Evolutionary conservation across 139 green algal genomes (phyloP).

Genomic region (Micractinium conductrix): DNA sequence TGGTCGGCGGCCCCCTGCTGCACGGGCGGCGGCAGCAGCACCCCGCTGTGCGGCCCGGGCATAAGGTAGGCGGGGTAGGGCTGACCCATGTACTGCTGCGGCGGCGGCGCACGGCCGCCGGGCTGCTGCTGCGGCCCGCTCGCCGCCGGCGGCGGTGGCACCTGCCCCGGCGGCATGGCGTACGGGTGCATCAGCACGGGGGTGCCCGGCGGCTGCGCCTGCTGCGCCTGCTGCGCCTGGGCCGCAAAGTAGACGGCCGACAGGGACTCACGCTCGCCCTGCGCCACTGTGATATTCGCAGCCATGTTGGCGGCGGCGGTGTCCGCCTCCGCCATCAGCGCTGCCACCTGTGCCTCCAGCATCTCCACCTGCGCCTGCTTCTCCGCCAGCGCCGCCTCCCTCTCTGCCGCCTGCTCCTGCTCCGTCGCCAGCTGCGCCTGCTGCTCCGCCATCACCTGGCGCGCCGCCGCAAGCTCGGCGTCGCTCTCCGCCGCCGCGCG

Average conservation of each 20-base stretch:
- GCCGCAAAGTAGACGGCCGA: neutral
- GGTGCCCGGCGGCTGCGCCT: neutral
- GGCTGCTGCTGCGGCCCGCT: neutral
- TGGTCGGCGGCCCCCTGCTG: neutral
- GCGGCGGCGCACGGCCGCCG: neutral
- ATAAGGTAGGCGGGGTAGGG: neutral
- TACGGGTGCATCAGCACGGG: conserved; percentile 8
- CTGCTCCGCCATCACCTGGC: too few species aligned
- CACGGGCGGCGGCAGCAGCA: neutral
- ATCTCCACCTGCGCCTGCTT: neutral
- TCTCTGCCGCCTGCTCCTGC: neutral
- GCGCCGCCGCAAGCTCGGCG: too few species aligned
- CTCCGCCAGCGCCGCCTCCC: neutral
- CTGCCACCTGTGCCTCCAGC: neutral
- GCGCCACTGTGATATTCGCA: neutral
- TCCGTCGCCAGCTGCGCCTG: neutral
- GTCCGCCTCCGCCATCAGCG: neutral
- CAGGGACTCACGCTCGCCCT: neutral
- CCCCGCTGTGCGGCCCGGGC: neutral
- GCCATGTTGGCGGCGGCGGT: neutral
- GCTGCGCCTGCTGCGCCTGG: neutral
- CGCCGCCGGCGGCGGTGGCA: neutral
- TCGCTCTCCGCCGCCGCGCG: neutral
- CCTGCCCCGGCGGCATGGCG: neutral
- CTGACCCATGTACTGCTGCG: neutral